These are phyloP conservation scores for Penicillium coffeae DNA, from an alignment of 495 filamentous ascomycete species.

Conservation along the genomic window DNA sequence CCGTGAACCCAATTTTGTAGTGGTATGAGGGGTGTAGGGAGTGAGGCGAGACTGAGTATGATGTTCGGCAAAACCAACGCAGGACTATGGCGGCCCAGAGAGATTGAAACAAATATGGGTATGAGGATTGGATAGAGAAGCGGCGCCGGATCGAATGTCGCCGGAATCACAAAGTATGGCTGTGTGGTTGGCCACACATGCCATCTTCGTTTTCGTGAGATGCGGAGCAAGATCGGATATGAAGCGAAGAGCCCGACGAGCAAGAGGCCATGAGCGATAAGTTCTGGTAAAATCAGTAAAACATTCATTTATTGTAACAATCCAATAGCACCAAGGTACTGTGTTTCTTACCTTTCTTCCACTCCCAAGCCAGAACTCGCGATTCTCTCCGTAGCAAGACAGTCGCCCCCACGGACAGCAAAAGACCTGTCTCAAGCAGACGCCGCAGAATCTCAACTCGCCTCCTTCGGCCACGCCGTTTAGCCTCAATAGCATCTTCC, in stretches of 20 bases:
- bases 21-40: conserved; percentile 73
- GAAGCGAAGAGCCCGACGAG: conserved; percentile 41
- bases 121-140: conserved; percentile 79
- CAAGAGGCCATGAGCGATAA: conserved; percentile 39
- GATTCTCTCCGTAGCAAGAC: conserved; percentile 31
- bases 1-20: conserved; percentile 48
- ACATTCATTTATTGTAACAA: neutral
- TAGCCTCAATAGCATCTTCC: conserved; percentile 22
- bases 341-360: conserved; percentile 38
- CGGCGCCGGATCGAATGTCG: conserved; percentile 84
- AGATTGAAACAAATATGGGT: conserved; percentile 72
- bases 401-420: conserved; percentile 43
- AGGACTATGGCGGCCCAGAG: conserved; percentile 57
- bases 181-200: conserved; percentile 25
- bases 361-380: conserved; percentile 35
- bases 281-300: conserved; percentile 34
- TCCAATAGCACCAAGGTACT: neutral
- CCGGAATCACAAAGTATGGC: conserved; percentile 53
- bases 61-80: conserved; percentile 70
- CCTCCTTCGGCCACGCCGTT: conserved; percentile 28
- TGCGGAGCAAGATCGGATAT: conserved; percentile 42
- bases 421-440: conserved; percentile 38
- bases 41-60: conserved; percentile 70
- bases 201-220: conserved; percentile 23
- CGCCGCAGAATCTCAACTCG: conserved; percentile 45